These are phyloP conservation scores for Stenogyne calaminthoides DNA, from an alignment of 305 asterid species.

Conservation along the genomic window DNA sequence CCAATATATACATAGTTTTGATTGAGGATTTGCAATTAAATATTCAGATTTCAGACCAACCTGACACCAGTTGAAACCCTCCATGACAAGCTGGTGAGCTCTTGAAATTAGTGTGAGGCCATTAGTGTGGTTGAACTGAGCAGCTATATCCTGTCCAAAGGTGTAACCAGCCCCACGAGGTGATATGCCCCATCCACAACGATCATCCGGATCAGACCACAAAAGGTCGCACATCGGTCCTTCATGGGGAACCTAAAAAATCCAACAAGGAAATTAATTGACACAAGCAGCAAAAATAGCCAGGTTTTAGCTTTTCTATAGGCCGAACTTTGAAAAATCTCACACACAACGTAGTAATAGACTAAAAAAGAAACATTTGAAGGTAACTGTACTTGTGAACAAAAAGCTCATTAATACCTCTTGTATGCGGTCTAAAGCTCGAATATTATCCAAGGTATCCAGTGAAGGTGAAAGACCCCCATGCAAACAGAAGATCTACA, in stretches of 20 bases:
- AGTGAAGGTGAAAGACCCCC: conserved; percentile 98
- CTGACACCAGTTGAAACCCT: conserved; percentile 98
- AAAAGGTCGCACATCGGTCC: conserved; percentile 98
- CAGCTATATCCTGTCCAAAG: conserved; percentile 94
- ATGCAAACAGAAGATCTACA: conserved; percentile 90
- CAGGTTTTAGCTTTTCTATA: background rate
- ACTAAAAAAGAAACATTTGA: background rate
- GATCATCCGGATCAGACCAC: conserved; percentile 98
- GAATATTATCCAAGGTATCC: conserved; percentile 86
- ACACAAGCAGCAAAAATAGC: background rate
- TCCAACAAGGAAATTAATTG: conserved; percentile 20
- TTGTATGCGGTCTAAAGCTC: conserved; percentile 89
- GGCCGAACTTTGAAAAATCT: background rate
- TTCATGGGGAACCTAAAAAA: conserved; percentile 87
- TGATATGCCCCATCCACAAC: conserved; percentile 98
- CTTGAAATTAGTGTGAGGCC: conserved; percentile 91
- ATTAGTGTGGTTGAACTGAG: conserved; percentile 92
- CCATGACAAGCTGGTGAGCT: conserved; percentile 99
- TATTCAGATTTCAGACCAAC: conserved; percentile 43
- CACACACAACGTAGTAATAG: background rate
- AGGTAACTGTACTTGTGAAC: background rate
- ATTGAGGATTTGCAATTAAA: background rate
- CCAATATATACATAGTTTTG: background rate
- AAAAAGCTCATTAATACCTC: conserved; percentile 49
- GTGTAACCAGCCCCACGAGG: conserved; percentile 99